Evolutionary conservation across 495 filamentous ascomycete genomes (phyloP).

Genomic region (Penicillium nucicola): DNA sequence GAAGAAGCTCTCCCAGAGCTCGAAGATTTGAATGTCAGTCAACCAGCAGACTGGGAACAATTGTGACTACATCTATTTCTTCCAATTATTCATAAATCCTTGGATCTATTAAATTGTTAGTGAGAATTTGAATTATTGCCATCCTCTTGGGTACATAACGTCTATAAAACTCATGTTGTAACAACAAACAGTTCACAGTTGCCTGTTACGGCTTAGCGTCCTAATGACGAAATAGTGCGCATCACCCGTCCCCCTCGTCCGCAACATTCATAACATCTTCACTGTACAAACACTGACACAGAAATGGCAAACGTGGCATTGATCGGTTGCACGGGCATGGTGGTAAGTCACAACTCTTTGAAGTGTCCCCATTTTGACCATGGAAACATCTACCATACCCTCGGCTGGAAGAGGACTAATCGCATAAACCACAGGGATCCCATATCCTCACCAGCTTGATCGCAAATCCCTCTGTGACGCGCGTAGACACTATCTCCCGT

Average conservation of each 20-base stretch:
- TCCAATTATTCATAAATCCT: too few relatives aligned
- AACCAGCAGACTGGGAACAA: too few relatives aligned
- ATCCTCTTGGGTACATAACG: too few relatives aligned
- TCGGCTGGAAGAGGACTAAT: neutral
- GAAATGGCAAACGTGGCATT: slow-evolving; percentile 43
- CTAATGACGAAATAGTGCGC: slow-evolving; percentile 7
- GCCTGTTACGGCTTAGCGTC: neutral
- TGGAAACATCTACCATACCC: neutral
- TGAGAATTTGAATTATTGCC: too few relatives aligned
- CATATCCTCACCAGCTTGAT: slow-evolving; percentile 48
- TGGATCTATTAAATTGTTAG: too few relatives aligned
- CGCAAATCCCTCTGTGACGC: slow-evolving; percentile 31
- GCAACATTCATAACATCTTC: neutral
- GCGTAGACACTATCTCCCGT: slow-evolving; percentile 47
- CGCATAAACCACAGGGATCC: slow-evolving; percentile 33
- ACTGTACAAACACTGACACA: neutral
- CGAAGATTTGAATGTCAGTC: slow-evolving; percentile 28
- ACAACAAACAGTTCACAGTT: neutral
- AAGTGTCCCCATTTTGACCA: neutral
- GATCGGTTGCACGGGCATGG: slow-evolving; percentile 47
- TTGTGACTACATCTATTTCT: too few relatives aligned
- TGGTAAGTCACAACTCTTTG: slow-evolving; percentile 30
- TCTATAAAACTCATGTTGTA: too few relatives aligned
- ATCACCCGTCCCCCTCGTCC: neutral
- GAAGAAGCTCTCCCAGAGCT: slow-evolving; percentile 50